Percentiles rank a stretch among this genome's conserved stretches.
These are phyloP conservation scores for Populus davidiana DNA, from an alignment of 345 rosid species.

Conservation along the genomic window DNA sequence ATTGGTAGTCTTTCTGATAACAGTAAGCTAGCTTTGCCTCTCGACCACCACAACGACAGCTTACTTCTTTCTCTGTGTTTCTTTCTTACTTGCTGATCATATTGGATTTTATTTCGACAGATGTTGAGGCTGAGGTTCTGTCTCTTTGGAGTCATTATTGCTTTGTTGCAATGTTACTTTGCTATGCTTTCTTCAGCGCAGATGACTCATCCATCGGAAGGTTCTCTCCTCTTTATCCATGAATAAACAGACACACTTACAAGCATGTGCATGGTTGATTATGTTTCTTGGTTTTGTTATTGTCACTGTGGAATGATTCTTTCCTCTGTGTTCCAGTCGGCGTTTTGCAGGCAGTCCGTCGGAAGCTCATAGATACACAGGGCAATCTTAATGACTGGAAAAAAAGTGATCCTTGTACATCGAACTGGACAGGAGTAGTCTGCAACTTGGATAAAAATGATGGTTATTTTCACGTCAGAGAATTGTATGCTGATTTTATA, in stretches of 20 bases:
- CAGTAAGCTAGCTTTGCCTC: no score
- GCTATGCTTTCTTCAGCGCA: background rate
- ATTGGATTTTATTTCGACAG: no score
- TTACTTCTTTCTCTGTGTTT: background rate
- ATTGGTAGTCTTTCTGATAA: no score
- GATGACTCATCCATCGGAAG: background rate
- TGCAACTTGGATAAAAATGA: background rate
- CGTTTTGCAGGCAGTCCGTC: conserved; percentile 6
- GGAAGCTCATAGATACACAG: background rate
- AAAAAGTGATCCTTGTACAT: conserved; percentile 6
- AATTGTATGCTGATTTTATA: conserved; percentile 5
- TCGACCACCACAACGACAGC: no score
- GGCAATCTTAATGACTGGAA: conserved; percentile 7
- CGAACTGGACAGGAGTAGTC: conserved; percentile 9
- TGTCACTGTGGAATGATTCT: background rate
- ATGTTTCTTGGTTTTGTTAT: background rate
- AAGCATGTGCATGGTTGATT: background rate
- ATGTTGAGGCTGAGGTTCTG: background rate
- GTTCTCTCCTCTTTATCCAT: background rate
- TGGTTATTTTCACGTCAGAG: conserved; percentile 14
- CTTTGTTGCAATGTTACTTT: background rate
- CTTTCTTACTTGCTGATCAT: no score
- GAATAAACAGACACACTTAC: background rate
- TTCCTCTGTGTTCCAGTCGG: conserved; percentile 1
- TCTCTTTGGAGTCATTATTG: background rate